Base-by-base conservation (phyloP, 2,329 filamentous ascomycete genomes). In the Cordyceps tenuipes region DNA sequence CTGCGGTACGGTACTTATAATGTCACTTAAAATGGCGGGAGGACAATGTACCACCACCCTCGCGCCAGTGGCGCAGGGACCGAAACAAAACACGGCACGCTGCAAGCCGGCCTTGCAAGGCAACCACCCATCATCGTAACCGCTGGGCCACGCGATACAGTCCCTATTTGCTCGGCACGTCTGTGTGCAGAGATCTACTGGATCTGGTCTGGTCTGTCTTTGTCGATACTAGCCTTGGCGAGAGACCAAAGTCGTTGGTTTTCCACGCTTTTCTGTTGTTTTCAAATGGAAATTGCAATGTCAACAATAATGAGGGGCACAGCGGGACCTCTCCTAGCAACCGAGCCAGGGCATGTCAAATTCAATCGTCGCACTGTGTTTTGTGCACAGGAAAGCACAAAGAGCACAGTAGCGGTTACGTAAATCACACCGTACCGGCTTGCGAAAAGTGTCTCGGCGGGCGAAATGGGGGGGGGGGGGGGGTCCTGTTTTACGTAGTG, bases 251-350 rank as follows among this genome's bases (percentile, higher is more conserved):
- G 15, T 6, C 21, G 15, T 12, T 23, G 9, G 9, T 17, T 13
- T 7, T 19, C 29, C 17, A 21, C 17, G 8, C 15, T 36, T 29
- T 17, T 26, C 13, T 39, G 39, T 50, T 44, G 50, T 43, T 29
- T 49, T 26, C 13, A 43, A 43, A 13, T 46, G n/a, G 36, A 58
- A 50, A 58, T 51, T 51, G 26, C 36, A 50, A 58, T 49, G 56
- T 58, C 56, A 58, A 58, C 56, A 58, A 58, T 47, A 44, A 51
- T 50, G 55, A 58, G 55, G 55, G 56, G 47, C 56, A 58, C 36
- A 44, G 56, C 56, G 56, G 56, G 56, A 51, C 46, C 36, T 51
- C 47, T 51, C 56, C 36, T 8, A 36, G 56, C 56, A 58, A 58
- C 56, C 56, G 43, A 43, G 46, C 41, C 52, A 44, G 41, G 23